These are phyloP conservation scores for Dactylis glomerata DNA, from an alignment of 176 grass and related monocot genomes.

Conservation along the genomic window DNA sequence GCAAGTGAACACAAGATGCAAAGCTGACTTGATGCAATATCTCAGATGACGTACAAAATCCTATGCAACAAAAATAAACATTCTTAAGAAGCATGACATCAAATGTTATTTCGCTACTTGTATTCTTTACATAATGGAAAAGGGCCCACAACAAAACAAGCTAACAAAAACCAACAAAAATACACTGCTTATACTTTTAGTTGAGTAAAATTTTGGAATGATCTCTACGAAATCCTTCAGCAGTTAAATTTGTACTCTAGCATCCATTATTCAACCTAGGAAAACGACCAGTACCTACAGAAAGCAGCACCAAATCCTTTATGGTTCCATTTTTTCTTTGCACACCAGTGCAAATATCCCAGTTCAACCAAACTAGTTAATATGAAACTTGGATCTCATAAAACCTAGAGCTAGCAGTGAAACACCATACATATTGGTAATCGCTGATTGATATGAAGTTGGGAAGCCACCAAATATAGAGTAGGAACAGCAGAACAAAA, in stretches of 20 bases:
- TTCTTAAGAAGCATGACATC: not conserved
- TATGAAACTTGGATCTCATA: constrained; percentile 8
- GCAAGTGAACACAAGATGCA: constrained; percentile 18
- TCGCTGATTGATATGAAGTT: not conserved
- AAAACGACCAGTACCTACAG: constrained; percentile 24
- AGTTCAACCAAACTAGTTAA: constrained; percentile 2
- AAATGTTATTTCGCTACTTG: not conserved
- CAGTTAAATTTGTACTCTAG: constrained; percentile 6
- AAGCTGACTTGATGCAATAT: constrained; percentile 37
- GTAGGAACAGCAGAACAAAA: constrained; percentile 9
- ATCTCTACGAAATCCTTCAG: not conserved
- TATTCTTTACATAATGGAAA: not conserved
- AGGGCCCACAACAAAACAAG: not conserved
- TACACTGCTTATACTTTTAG: not conserved
- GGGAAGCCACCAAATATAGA: constrained; percentile 24
- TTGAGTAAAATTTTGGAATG: not conserved
- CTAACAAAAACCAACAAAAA: not conserved
- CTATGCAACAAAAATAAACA: constrained; percentile 30
- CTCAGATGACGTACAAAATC: constrained; percentile 35
- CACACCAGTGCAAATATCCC: not conserved
- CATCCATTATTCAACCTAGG: constrained; percentile 15
- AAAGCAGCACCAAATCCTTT: not conserved
- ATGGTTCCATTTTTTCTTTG: not conserved
- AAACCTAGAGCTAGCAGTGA: not conserved
- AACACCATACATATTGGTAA: not conserved